phyloP scores from a whole-genome alignment of 805 yeast species.

The Kodamaea kaohsiungensis region DNA sequence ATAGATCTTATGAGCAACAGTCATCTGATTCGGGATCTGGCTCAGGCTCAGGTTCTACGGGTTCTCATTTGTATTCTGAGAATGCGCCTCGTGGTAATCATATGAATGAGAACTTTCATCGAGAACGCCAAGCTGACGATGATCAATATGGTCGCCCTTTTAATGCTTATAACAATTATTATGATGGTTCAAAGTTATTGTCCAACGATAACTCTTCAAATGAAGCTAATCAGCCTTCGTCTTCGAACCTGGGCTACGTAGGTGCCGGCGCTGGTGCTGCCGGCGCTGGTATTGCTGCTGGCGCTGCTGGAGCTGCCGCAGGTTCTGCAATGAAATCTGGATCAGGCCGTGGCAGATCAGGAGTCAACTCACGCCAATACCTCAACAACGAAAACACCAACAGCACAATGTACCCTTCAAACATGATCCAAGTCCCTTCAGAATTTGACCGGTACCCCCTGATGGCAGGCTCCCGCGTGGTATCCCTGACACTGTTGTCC shows the following conservation, averaged over 20 bases:
- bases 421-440: conserved; percentile 44
- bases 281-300: background rate
- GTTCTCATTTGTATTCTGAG: background rate
- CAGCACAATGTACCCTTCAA: conserved; percentile 7
- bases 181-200: conserved; percentile 38
- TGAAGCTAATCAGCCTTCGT: conserved; percentile 7
- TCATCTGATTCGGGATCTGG: conserved; percentile 9
- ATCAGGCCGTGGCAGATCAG: background rate
- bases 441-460: conserved; percentile 72
- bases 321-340: conserved; percentile 1
- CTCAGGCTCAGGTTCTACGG: conserved; percentile 7
- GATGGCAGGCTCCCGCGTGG: conserved; percentile 51
- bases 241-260: background rate
- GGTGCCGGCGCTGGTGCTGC: background rate
- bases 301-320: conserved; percentile 2
- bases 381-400: background rate
- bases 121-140: conserved; percentile 11
- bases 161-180: conserved; percentile 43
- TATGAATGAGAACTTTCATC: conserved; percentile 7
- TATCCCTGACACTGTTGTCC: conserved; percentile 45
- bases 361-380: background rate
- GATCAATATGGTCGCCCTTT: conserved; percentile 37
- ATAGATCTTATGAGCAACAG: conserved; percentile 6
- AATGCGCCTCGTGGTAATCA: conserved; percentile 2
- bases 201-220: conserved; percentile 19